Conservation (phyloP, 1,284 basidiomycete genomes). For the Moniliophthora roreri region DNA sequence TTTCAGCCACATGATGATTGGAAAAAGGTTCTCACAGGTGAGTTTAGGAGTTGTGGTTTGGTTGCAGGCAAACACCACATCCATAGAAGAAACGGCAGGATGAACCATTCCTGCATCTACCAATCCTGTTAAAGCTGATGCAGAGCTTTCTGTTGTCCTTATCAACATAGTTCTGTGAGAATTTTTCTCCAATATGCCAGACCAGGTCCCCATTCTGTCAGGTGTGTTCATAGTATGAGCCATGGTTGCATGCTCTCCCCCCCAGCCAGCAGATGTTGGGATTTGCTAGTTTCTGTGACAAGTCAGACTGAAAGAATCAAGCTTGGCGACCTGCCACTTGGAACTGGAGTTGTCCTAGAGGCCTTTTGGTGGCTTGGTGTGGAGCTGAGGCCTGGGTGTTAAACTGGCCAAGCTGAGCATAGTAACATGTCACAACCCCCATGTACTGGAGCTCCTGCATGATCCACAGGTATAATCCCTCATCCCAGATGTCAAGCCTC, state of each 20-base stretch:
- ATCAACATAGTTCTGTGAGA: neutral
- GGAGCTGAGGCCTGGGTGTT: neutral
- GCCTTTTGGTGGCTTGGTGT: too few relatives aligned
- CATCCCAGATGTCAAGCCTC: neutral
- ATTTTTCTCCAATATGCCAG: neutral
- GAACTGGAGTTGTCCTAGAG: too few relatives aligned
- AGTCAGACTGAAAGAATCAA: too few relatives aligned
- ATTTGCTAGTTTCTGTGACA: too few relatives aligned
- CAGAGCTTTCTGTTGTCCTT: neutral
- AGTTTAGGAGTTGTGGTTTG: neutral
- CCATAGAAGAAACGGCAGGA: neutral
- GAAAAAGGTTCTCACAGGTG: slow-evolving; percentile 2
- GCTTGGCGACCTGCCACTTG: too few relatives aligned
- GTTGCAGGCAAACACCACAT: neutral
- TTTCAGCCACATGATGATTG: slow-evolving; percentile 5
- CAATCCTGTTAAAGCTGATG: neutral
- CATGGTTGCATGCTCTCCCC: neutral
- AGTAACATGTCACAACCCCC: neutral
- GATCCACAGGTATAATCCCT: neutral
- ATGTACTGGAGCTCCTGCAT: neutral
- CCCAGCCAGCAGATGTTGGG: too few relatives aligned
- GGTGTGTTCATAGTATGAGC: neutral
- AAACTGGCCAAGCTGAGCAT: neutral
- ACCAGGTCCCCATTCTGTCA: neutral
- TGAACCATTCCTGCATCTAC: neutral